Base-by-base conservation (phyloP, 345 rosid species). In the Mercurialis annua region DNA sequence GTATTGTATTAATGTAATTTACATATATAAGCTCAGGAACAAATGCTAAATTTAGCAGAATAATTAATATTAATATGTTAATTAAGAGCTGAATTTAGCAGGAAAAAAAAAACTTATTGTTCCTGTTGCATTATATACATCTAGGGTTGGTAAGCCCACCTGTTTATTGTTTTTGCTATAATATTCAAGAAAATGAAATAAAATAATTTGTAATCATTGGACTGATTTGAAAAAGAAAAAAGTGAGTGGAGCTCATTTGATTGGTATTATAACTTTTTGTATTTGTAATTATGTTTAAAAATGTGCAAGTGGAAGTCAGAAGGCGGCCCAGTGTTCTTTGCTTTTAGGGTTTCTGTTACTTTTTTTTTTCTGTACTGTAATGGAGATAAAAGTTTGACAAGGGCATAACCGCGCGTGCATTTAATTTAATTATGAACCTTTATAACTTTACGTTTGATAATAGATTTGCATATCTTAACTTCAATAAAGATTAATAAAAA, bases 31-130 rank as follows among this genome's bases (percentile, higher is more conserved):
- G 81, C 63, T 50, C 82, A 70, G 82, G 88, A 84, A 84, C 88
- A 86, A 67, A 76, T 77, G 87, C 79, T 81, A 82, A 81, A 84
- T 81, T 84, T 62, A 71, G 80, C 73, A 49, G 53, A 59, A 59
- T 58, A 52, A 52, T 56, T 31, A 18, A 61, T 56, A 29, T 47
- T 33, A 12, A 23, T 63, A 43, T 64, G 26, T 42, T 60, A 59
- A 36, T 46, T 56, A 18, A 48, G 18, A 61, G 84, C 80, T 73
- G 83, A 74, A 78, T 70, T 83, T 83, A 81, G 81, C 75, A 69
- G 68, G 68, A 33, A 29, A 17, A n/a, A 53, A 31, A 24, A 31
- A 38, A 26, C 68, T 60, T 73, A 75, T 79, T 81, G 84, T 83
- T 83, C 84, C 84, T 78, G 84, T 76, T 6, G 26, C 54, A 50